phyloP scores from a whole-genome alignment of 176 grass and related monocot genomes.

The Melocanna baccifera region DNA sequence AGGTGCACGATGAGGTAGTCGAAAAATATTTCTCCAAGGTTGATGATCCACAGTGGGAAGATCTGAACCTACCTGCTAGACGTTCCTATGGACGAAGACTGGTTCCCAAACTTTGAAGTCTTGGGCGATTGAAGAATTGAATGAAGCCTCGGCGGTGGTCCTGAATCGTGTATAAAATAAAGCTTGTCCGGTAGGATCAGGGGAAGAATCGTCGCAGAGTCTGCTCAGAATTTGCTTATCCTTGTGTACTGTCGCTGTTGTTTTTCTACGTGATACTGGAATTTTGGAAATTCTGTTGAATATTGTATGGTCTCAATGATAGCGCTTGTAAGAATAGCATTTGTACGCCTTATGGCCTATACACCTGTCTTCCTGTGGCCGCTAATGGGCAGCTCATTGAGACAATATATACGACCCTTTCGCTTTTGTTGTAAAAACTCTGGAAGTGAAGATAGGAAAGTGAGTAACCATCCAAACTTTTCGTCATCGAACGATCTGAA shows the following conservation, averaged over 20 bases:
- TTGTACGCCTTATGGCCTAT: too few relatives aligned
- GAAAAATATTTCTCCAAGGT: conserved; percentile 71
- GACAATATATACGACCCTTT: too few relatives aligned
- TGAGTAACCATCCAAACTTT: neutral
- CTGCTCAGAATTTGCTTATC: neutral
- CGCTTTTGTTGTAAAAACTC: neutral
- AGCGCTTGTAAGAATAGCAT: too few relatives aligned
- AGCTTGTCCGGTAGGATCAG: neutral
- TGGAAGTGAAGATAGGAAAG: neutral
- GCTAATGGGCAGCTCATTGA: neutral
- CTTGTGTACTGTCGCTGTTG: neutral
- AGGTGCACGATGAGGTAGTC: conserved; percentile 51
- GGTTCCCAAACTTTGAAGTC: conserved; percentile 59
- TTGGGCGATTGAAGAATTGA: neutral
- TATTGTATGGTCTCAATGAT: too few relatives aligned
- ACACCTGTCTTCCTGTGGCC: neutral
- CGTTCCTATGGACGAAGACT: conserved; percentile 32
- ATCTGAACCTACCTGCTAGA: conserved; percentile 53
- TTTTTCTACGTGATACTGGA: neutral
- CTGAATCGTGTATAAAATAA: neutral
- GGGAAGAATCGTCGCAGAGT: neutral
- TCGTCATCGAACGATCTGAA: neutral
- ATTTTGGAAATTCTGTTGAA: neutral
- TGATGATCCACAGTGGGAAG: conserved; percentile 71
- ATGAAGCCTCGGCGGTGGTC: neutral